These are phyloP conservation scores for Monilinia polystroma DNA, from an alignment of 2,329 filamentous ascomycete genomes.

Conservation along the genomic window DNA sequence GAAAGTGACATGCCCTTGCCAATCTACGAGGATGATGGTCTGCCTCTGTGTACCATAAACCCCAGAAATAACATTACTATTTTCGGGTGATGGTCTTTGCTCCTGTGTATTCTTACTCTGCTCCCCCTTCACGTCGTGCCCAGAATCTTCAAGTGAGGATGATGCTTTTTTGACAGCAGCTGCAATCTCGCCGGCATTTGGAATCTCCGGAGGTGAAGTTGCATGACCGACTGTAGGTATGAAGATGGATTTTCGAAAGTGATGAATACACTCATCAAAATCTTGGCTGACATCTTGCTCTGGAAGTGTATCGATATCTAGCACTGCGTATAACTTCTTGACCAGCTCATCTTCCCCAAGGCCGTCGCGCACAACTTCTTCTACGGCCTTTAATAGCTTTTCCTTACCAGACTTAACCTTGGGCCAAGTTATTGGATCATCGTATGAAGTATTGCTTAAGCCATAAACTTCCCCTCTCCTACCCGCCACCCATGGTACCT, in stretches of 20 bases:
- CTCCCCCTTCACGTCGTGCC: slow-evolving; percentile 36
- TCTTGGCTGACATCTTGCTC: slow-evolving; percentile 39
- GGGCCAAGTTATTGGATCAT: slow-evolving; percentile 56
- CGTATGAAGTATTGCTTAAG: slow-evolving; percentile 62
- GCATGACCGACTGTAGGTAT: slow-evolving; percentile 56
- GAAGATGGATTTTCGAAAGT: slow-evolving; percentile 60
- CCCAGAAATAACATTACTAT: slow-evolving; percentile 52
- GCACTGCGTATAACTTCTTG: slow-evolving; percentile 52
- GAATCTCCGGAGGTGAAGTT: slow-evolving; percentile 43
- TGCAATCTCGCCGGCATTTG: slow-evolving; percentile 40
- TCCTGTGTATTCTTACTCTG: slow-evolving; percentile 29
- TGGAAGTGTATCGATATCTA: slow-evolving; percentile 58
- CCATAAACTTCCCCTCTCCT: slow-evolving; percentile 54
- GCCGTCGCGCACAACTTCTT: slow-evolving; percentile 43
- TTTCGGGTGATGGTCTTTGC: slow-evolving; percentile 43
- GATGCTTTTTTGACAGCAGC: slow-evolving; percentile 30
- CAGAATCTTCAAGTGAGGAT: slow-evolving; percentile 38
- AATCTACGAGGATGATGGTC: slow-evolving; percentile 61
- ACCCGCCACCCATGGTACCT: slow-evolving; percentile 59
- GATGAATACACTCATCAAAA: slow-evolving; percentile 54
- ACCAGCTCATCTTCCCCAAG: slow-evolving; percentile 50
- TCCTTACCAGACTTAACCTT: slow-evolving; percentile 55
- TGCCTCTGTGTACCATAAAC: slow-evolving; percentile 66
- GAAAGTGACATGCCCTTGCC: slow-evolving; percentile 60
- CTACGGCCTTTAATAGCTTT: slow-evolving; percentile 42